Evolutionary conservation across 192 early-diverging fungal genomes (phyloP), one percentile per base, ranked within the genome.

Genomic region (Glomus cerebriforme): DNA sequence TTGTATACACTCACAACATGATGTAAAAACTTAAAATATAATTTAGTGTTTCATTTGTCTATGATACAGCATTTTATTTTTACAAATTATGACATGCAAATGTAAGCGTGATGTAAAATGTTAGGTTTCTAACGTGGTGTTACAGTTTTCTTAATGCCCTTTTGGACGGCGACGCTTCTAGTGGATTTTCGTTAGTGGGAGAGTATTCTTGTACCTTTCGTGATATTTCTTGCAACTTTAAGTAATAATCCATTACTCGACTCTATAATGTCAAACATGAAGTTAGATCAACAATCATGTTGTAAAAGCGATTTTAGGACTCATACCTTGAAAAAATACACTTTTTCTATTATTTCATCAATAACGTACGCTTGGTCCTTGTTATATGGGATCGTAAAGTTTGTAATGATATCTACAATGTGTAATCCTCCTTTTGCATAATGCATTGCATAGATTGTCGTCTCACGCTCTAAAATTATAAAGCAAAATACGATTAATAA

Each of bases 211-310:
- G 37, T 39, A 39, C 45, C 13, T 47, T 47, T 0, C 45, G 45
- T 15, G 45, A 47, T 47, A 47, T 47, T 0, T 47, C 45, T 47
- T 47, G 45, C 2, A 47, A 15, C 13, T 47, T 47, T 17, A 47
- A 0, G 13, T 47, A 47, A 15, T 47, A 47, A 15, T 47, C 45
- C 45, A 47, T 47, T 2, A 69, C 67, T 0, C 67, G 1, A 9
- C 67, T 69, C 67, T 69, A 69, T 69, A 69, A 69, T 69, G 67
- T 17, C 67, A 69, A 69, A 69, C 39, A 69, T 69, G n/a, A 34
- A 69, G 2, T 69, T 43, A 69, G 35, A 69, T 69, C 35, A 69
- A 69, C 17, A 19, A 69, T 35, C 67, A 69, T 34, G 1, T 22
- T 69, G 15, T 22, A 69, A 69, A 35, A 69, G 5, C 0, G 37